Evolutionary conservation across 805 yeast species (phyloP).

Genomic region (Metschnikowia cubensis): DNA sequence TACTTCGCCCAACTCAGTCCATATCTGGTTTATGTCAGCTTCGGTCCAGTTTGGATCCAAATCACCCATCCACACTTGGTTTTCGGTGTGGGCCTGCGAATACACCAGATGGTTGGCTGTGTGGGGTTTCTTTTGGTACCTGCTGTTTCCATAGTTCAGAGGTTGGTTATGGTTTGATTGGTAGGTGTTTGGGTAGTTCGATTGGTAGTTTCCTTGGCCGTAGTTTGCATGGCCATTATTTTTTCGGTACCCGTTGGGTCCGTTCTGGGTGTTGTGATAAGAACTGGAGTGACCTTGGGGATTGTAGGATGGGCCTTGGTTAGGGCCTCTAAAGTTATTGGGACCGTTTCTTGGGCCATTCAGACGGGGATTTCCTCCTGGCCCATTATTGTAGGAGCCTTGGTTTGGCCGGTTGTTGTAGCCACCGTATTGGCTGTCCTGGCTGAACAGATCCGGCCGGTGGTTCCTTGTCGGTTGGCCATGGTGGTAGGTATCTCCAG

Average conservation of each 20-base stretch:
- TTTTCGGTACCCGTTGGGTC: conserved; percentile 3
- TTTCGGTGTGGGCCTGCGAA: conserved; percentile 16
- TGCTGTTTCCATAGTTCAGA: neutral
- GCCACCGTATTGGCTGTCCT: neutral
- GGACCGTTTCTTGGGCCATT: neutral
- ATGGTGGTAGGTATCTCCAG: neutral
- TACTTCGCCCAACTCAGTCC: conserved; percentile 68
- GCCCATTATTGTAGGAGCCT: neutral
- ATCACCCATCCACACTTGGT: conserved; percentile 85
- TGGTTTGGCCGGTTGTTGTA: neutral
- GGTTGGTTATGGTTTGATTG: neutral
- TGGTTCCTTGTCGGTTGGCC: neutral
- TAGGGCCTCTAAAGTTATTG: neutral
- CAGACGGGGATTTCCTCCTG: neutral
- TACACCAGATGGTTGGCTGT: conserved; percentile 16
- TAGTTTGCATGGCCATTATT: conserved; percentile 1
- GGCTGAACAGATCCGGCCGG: neutral
- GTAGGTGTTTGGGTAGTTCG: neutral
- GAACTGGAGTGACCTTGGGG: neutral
- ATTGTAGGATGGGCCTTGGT: neutral
- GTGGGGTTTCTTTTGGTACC: conserved; percentile 5
- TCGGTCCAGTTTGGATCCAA: conserved; percentile 85
- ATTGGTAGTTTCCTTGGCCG: conserved; percentile 5
- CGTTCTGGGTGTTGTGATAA: neutral
- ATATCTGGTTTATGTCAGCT: conserved; percentile 55